phyloP scores from a whole-genome alignment of 306 rosid species.

The Begonia fuchsioides region DNA sequence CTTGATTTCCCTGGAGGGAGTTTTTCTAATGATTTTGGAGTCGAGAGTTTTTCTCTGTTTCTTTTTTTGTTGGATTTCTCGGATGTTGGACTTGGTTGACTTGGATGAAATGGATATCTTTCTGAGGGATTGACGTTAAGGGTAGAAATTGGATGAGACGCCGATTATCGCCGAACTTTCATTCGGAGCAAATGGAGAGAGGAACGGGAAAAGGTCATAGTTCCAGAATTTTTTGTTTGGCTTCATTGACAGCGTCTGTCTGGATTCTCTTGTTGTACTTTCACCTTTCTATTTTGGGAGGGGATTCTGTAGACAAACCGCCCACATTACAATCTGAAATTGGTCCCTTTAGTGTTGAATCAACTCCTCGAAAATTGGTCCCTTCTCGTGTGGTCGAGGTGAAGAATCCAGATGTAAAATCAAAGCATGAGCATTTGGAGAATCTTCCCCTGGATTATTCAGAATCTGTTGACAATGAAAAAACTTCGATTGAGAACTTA shows the following conservation, averaged over 20 bases:
- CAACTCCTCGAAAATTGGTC: constrained; percentile 8
- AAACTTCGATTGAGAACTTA: background rate
- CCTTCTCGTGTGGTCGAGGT: constrained; percentile 4
- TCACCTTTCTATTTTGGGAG: constrained; percentile 55
- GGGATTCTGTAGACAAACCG: constrained; percentile 19
- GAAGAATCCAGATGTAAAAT: background rate
- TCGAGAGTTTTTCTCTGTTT: too few species aligned
- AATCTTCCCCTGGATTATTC: background rate
- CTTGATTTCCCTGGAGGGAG: too few species aligned
- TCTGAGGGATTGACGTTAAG: constrained; percentile 10
- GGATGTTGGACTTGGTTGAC: constrained; percentile 6
- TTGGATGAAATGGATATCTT: constrained; percentile 11
- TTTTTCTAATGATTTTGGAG: too few species aligned
- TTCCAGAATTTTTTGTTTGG: constrained; percentile 49
- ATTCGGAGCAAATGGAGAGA: constrained; percentile 59
- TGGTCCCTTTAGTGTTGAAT: constrained; percentile 14
- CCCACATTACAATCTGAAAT: constrained; percentile 14
- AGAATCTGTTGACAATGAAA: background rate
- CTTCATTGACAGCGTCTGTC: constrained; percentile 42
- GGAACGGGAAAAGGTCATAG: constrained; percentile 51
- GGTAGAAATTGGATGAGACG: constrained; percentile 49
- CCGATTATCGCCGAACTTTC: constrained; percentile 42
- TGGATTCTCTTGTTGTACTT: constrained; percentile 69
- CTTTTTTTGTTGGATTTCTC: background rate
- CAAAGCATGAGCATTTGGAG: constrained; percentile 1